A percentile compares a stretch with the other conserved stretches of the same genome.
phyloP scores from a whole-genome alignment of 805 yeast genomes.

The Suhomyces xylopsoci region DNA sequence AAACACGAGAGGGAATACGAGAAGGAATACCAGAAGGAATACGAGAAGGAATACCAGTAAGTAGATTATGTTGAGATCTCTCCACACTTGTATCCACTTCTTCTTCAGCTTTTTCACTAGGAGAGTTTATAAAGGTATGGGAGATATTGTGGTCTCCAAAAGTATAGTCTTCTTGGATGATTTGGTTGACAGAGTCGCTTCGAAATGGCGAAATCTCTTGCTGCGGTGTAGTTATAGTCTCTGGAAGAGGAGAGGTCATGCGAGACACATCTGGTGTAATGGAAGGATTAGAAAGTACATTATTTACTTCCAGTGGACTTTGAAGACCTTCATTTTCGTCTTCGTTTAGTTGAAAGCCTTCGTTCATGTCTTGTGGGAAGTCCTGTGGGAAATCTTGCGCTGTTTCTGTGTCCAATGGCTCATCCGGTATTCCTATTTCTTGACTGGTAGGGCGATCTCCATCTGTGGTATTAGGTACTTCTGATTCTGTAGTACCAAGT shows the following conservation, averaged over 20 bases:
- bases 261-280: neutral
- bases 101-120: neutral
- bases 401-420: neutral
- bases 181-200: conserved; percentile 4
- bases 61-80: too few species aligned
- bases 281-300: neutral
- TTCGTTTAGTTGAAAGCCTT: too few species aligned
- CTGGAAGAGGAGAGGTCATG: neutral
- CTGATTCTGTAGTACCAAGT: too few species aligned
- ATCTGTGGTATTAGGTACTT: too few species aligned
- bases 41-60: too few species aligned
- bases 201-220: neutral
- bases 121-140: conserved; percentile 4
- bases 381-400: too few species aligned
- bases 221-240: neutral
- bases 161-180: conserved; percentile 14
- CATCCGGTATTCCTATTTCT: neutral
- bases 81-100: too few species aligned
- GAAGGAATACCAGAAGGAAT: neutral
- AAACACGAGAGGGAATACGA: neutral
- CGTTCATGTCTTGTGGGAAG: too few species aligned
- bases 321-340: neutral
- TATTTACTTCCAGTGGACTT: neutral
- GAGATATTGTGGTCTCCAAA: conserved; percentile 5
- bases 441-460: too few species aligned